These are phyloP conservation scores for Flaveria floridana DNA, from an alignment of 140 eudicot genomes.

Conservation along the genomic window DNA sequence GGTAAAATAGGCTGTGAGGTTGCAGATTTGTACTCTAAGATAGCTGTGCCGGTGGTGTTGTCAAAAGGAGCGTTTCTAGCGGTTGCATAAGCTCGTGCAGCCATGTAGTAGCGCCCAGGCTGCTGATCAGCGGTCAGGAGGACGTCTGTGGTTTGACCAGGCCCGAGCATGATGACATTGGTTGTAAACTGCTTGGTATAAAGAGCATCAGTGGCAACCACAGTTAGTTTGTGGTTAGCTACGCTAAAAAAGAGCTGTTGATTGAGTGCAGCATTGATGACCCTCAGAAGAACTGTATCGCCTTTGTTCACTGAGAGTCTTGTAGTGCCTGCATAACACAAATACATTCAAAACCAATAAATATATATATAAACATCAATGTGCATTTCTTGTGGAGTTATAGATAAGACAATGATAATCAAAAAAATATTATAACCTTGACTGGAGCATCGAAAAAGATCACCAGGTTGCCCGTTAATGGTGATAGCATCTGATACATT, in stretches of 20 bases:
- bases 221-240: conserved; percentile 80
- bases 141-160: conserved; percentile 87
- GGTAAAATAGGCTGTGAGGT: conserved; percentile 55
- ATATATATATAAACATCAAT: not conserved
- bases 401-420: not conserved
- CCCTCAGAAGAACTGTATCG: conserved; percentile 62
- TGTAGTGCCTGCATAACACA: conserved; percentile 38
- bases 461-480: conserved; percentile 97
- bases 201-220: conserved; percentile 72
- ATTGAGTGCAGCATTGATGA: conserved; percentile 87
- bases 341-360: not conserved
- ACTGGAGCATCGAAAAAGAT: conserved; percentile 77
- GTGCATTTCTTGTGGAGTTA: not conserved
- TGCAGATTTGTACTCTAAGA: conserved; percentile 59
- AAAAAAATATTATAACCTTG: conserved; percentile 40
- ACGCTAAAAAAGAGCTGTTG: conserved; percentile 81
- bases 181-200: conserved; percentile 73
- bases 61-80: conserved; percentile 65
- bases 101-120: conserved; percentile 81
- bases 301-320: conserved; percentile 55
- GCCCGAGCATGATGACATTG: conserved; percentile 67
- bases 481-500: conserved; percentile 82
- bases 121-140: conserved; percentile 71
- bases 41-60: conserved; percentile 80
- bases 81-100: conserved; percentile 67